Percentiles rank a stretch among this genome's conserved stretches.
These are phyloP conservation scores for Cryptococcus depauperatus DNA, from an alignment of 1,284 basidiomycete genomes.

Conservation along the genomic window DNA sequence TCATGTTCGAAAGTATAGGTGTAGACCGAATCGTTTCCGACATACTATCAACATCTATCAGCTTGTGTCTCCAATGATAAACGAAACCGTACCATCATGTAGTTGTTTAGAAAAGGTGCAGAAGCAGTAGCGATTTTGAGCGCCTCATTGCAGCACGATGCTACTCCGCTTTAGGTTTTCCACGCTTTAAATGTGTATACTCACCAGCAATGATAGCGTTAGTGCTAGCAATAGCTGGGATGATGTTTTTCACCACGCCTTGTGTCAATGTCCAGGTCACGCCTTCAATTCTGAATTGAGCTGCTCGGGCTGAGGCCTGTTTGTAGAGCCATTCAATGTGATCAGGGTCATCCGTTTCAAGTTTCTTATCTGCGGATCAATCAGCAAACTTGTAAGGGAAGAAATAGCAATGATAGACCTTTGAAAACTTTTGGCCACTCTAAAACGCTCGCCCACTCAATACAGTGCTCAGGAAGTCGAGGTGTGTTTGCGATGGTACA, in stretches of 20 bases:
- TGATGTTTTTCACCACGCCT: slow-evolving; percentile 99
- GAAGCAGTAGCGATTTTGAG: slow-evolving; percentile 96
- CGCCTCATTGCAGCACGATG: slow-evolving; percentile 97
- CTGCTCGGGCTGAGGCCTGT: slow-evolving; percentile 68
- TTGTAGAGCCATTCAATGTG: slow-evolving; percentile 92
- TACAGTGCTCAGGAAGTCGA: slow-evolving; percentile 95
- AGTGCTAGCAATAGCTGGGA: slow-evolving; percentile 93
- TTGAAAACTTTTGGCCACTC: slow-evolving; percentile 92
- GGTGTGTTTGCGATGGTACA: slow-evolving; percentile 99
- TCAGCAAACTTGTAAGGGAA: neutral
- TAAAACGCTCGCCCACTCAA: slow-evolving; percentile 99
- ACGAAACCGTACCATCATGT: slow-evolving; percentile 71
- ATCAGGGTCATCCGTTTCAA: slow-evolving; percentile 93
- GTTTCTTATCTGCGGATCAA: slow-evolving; percentile 64
- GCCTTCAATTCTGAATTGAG: slow-evolving; percentile 91
- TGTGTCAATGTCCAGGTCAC: slow-evolving; percentile 97
- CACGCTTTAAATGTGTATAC: neutral
- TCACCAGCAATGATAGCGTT: slow-evolving; percentile 90
- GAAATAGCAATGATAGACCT: slow-evolving; percentile 49
- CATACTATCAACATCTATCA: slow-evolving; percentile 45
- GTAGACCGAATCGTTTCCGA: slow-evolving; percentile 93
- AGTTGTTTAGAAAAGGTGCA: slow-evolving; percentile 92
- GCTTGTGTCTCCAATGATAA: neutral
- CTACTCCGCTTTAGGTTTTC: too few species aligned
- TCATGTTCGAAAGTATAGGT: slow-evolving; percentile 97